A percentile compares a stretch with the other conserved stretches of the same genome.
These are phyloP conservation scores for Acmispon strigosus DNA, from an alignment of 306 rosid genomes.

Conservation along the genomic window DNA sequence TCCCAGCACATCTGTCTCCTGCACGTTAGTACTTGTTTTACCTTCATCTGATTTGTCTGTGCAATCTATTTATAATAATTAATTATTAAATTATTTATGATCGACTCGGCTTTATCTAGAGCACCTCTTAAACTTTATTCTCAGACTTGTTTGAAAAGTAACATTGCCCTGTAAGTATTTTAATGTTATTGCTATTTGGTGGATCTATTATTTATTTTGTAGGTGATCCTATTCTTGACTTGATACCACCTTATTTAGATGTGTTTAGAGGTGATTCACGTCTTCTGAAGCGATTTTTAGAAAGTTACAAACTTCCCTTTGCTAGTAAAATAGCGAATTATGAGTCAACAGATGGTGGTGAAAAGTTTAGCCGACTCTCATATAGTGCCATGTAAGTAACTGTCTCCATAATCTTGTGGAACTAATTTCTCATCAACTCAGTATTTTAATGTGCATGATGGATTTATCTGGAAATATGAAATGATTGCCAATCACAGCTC, in stretches of 20 bases:
- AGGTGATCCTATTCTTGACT: constrained; percentile 78
- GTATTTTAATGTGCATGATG: constrained; percentile 2
- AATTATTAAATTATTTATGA: too few relatives aligned
- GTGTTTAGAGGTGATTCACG: constrained; percentile 71
- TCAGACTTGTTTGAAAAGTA: not conserved
- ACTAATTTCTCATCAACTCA: not conserved
- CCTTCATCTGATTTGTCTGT: too few relatives aligned
- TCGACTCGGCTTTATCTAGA: too few relatives aligned
- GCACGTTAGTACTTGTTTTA: too few relatives aligned
- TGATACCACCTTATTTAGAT: constrained; percentile 87
- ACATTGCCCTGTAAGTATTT: not conserved
- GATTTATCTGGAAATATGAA: constrained; percentile 7
- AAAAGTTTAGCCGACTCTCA: constrained; percentile 61
- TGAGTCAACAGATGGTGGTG: constrained; percentile 37
- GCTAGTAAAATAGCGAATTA: constrained; percentile 26
- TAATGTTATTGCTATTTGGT: not conserved
- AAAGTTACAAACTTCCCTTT: constrained; percentile 83
- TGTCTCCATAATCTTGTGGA: not conserved
- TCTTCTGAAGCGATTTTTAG: constrained; percentile 59
- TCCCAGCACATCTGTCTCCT: too few relatives aligned
- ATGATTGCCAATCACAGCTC: not conserved
- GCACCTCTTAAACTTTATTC: too few relatives aligned
- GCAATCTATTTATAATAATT: too few relatives aligned
- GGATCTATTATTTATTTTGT: constrained; percentile 29
- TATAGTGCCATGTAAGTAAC: constrained; percentile 83